phyloP scores from a whole-genome alignment of 441 rosid genomes.

The Corymbia calophylla region DNA sequence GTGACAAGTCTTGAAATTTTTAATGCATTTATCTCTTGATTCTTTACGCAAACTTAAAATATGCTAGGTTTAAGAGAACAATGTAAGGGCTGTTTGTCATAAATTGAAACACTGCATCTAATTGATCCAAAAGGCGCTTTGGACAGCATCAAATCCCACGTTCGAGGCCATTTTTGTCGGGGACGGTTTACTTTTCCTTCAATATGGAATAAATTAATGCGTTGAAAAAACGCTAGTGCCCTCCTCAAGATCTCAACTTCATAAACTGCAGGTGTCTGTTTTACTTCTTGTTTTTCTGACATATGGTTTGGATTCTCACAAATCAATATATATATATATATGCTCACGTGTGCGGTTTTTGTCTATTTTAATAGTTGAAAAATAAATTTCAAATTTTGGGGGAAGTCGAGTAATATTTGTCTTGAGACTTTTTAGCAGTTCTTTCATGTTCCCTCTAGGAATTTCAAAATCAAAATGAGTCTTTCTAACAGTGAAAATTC shows the following conservation, averaged over 20 bases:
- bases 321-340: background rate
- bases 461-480: background rate
- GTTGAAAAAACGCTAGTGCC: background rate
- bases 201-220: background rate
- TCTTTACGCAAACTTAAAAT: background rate
- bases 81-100: background rate
- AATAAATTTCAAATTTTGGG: background rate
- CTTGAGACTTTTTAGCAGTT: background rate
- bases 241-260: background rate
- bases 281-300: background rate
- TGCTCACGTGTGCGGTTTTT: background rate
- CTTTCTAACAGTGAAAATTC: background rate
- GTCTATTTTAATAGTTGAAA: background rate
- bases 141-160: background rate
- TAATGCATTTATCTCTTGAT: too few species aligned
- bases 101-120: background rate
- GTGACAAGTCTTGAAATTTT: too few species aligned
- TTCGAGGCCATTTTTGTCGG: background rate
- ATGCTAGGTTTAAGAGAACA: background rate
- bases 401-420: background rate
- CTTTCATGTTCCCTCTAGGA: background rate
- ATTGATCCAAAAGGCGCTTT: background rate
- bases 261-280: background rate
- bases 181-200: background rate
- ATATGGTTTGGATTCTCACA: background rate